Base-by-base conservation (phyloP, 1,139 yeast genomes). In the Blastobotrys capitulatus region DNA sequence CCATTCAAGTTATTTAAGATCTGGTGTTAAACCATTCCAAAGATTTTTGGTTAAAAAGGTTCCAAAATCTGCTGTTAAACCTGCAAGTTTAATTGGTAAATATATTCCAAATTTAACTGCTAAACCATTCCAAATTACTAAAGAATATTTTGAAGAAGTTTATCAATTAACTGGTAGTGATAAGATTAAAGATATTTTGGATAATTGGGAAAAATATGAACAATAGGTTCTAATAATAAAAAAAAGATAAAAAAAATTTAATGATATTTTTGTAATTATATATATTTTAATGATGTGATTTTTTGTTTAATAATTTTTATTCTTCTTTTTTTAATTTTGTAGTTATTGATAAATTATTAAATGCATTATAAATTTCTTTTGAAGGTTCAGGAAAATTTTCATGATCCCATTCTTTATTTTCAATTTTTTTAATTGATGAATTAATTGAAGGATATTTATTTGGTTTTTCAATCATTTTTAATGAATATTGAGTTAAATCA, bases 71-170 rank as follows among this genome's bases (percentile, higher is more conserved):
- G 95, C 96, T 47, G 94, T 92, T 60, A 90, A 92, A 75, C 96
- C 96, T 55, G 86, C 92, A 56, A 88, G 88, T 68, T 79, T 92
- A 73, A 82, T 88, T 63, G 90, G 90, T 67, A 90, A 89, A 75
- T 92, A 94, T 72, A 89, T 92, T 77, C 99, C 99, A 59, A 92
- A 92, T 77, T 82, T 92, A 78, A 94, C 98, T 56, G 98, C 98
- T 57, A 88, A 83, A 73, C 98, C 99, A 60, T 92, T 92, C 69
- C 83, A 86, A 72, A 83, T 92, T 60, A 85, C 97, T 42, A 92
- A 87, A 76, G 97, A 90, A 69, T 92, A 92, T 75, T 92, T 92
- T 76, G 84, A 92, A 75, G 95, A 88, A 63, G 98, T 94, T 50
- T 94, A 90, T 70, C 79, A 83, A 53, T 79, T 92, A 71, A 92